Base-by-base conservation (phyloP, 2,329 filamentous ascomycete genomes). In the Gremmenia infestans region DNA sequence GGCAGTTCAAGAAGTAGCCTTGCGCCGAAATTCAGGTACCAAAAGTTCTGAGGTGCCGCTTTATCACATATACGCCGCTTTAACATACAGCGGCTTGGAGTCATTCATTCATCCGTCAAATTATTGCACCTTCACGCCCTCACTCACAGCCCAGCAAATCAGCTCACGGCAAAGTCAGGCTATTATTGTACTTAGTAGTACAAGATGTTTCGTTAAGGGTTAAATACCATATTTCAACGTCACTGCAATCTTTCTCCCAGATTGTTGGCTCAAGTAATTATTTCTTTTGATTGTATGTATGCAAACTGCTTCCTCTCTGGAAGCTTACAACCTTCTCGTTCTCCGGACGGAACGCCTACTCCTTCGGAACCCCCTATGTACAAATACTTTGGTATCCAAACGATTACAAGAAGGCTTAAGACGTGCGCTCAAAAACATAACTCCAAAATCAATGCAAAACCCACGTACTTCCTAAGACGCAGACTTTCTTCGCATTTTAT, bases 401-500 rank as follows among this genome's bases (percentile, higher is more conserved):
- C 50, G 25, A 25, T 15, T 48, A 48, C 53, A 43, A 52, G 22
- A 37, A 37, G 22, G 19, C 28, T n/a, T 15, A n/a, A 14, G 28
- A 37, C 17, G 43, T 25, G 50, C 42, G 43, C 23, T 48, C 23
- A 14, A 48, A 35, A 19, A 39, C 23, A 36, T 22, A 45, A 37
- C 22, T 17, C 12, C 48, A 46, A 50, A 23, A 17, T 7, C 40
- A 42, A 46, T 54, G 15, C 45, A 52, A 35, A 47, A 23, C 47
- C 22, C 17, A 46, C 35, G 28, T 54, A 50, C 25, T 4, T 17
- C 28, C 43, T 50, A 56, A n/a, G 40, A 49, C 2, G 48, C 25
- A 23, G 32, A 22, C 22, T 43, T 50, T 48, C 55, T 59, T 35
- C 60, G 58, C 52, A 59, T 54, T 40, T 65, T 55, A 37, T 76